Evolutionary conservation across 306 rosid species (phyloP), one percentile per base, ranked within the genome.

Genomic region (Cicer bijugum): DNA sequence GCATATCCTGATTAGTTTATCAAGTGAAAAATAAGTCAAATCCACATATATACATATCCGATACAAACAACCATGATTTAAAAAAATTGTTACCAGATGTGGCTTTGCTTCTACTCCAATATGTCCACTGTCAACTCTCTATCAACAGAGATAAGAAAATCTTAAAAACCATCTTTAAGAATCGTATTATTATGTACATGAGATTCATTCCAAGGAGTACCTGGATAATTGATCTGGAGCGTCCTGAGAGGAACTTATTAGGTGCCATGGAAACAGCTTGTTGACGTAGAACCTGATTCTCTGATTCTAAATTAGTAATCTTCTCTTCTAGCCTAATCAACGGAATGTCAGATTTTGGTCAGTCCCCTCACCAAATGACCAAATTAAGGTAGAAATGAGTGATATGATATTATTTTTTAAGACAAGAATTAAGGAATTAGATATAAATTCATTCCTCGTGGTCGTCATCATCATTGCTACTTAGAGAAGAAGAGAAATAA

Each of bases 241-340:
- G 91, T 76, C 91, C 93, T 35, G 93, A 82, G 60, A 82, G 91
- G 86, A 89, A 88, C 84, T 91, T 91, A 72, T 82, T 91, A 37
- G 97, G 97, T 60, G 97, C 86, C 89, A 91, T 91, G 72, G 97
- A 89, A 77, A 91, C 85, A 40, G 97, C 89, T 88, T 91, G 97
- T 75, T 91, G 97, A 38, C 97, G 96, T 38, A 91, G 84, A 80
- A 91, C 97, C 63, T 88, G 90, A 70, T 89, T 91, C 85, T 91
- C 97, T 43, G 96, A 91, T 85, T 88, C 97, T 79, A 88, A 82
- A 78, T 91, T 91, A 72, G 82, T 40, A 72, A 86, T 85, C 86
- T 86, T 91, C 85, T 91, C 97, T 80, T 91, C 97, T 86, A 86
- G 91, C 93, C 97, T 89, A 82, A 86, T 82, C 78, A 79, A 76